phyloP scores from a whole-genome alignment of 441 rosid species.

The Pelargonium hybrid region DNA sequence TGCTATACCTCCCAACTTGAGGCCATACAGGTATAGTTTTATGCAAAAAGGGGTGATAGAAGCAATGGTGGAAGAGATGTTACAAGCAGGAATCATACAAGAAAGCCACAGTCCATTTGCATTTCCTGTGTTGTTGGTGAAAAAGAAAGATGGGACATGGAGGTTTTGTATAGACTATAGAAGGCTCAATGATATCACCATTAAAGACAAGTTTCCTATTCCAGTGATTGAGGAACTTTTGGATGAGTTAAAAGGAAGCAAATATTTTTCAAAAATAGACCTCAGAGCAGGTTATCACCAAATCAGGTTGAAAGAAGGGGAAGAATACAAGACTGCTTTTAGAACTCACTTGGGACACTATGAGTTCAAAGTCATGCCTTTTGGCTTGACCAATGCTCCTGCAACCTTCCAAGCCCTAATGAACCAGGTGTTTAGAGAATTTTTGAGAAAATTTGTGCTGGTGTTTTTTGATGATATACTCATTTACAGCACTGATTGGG shows the following conservation, averaged over 20 bases:
- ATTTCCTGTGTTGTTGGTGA: constrained; percentile 8
- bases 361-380: neutral
- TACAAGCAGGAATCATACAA: neutral
- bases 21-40: neutral
- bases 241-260: neutral
- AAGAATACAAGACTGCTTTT: neutral
- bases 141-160: constrained; percentile 16
- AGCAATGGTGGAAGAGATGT: neutral
- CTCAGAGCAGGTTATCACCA: neutral
- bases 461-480: neutral
- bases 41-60: neutral
- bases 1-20: neutral
- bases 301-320: neutral
- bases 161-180: neutral
- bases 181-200: neutral
- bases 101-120: constrained; percentile 9
- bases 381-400: neutral
- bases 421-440: neutral
- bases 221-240: neutral
- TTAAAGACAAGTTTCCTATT: neutral
- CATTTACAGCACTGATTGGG: neutral
- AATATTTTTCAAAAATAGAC: neutral
- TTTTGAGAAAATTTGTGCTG: neutral
- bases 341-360: neutral
- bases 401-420: neutral